Percentiles rank a stretch among this genome's conserved stretches.
These are phyloP conservation scores for Afroboletus lepidellus DNA, from an alignment of 1,284 basidiomycete genomes.

Conservation along the genomic window DNA sequence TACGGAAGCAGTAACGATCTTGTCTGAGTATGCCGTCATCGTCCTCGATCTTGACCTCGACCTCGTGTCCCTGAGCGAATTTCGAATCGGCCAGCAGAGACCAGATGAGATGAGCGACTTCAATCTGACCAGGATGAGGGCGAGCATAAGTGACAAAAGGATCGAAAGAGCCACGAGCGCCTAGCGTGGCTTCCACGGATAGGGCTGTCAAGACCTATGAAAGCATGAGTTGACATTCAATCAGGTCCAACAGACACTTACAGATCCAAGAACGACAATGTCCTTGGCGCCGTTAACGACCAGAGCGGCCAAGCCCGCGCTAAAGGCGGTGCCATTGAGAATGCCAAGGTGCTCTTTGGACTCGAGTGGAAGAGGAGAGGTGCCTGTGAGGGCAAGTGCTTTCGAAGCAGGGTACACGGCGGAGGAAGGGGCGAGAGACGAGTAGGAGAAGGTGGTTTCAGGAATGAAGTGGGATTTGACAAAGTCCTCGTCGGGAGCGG, in stretches of 20 bases:
- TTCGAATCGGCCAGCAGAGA: conserved; percentile 69
- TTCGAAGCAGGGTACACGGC: conserved; percentile 50
- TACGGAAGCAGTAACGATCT: conserved; percentile 70
- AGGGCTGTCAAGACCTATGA: conserved; percentile 76
- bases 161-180: conserved; percentile 71
- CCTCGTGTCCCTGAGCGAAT: conserved; percentile 60
- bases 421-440: not conserved
- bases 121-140: conserved; percentile 87
- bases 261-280: conserved; percentile 59
- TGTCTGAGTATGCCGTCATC: conserved; percentile 67
- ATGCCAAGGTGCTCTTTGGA: conserved; percentile 85
- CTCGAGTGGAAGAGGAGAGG: conserved; percentile 67
- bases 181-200: conserved; percentile 79
- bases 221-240: not conserved
- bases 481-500: conserved; percentile 26
- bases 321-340: conserved; percentile 84
- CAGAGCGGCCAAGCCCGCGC: conserved; percentile 59
- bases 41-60: conserved; percentile 62
- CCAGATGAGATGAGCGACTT: conserved; percentile 69
- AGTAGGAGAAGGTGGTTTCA: conserved; percentile 3
- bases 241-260: conserved; percentile 6
- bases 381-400: conserved; percentile 64
- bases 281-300: conserved; percentile 73
- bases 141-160: conserved; percentile 78
- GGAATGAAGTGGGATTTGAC: conserved; percentile 4